phyloP scores from a whole-genome alignment of 495 filamentous ascomycete species.

The Echria macrotheca region DNA sequence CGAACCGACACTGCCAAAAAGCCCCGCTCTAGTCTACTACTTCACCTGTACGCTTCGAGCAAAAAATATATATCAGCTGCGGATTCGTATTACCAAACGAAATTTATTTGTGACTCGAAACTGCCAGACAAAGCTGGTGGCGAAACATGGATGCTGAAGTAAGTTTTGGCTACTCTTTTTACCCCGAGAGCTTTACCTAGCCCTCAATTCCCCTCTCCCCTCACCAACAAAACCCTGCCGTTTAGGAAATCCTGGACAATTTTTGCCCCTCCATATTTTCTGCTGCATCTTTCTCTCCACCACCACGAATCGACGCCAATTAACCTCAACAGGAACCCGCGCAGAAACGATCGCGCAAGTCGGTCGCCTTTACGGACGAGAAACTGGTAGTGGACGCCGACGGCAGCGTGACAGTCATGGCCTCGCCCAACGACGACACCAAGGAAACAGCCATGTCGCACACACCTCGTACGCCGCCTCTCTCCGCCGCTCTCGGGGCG shows the following conservation, averaged over 20 bases:
- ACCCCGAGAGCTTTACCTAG: not conserved
- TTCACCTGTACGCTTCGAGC: no score
- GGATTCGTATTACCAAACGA: no score
- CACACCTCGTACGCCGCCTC: slow-evolving; percentile 55
- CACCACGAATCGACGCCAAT: slow-evolving; percentile 1
- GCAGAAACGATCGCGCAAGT: slow-evolving; percentile 67
- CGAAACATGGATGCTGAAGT: slow-evolving; percentile 32
- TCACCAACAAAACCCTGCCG: slow-evolving; percentile 8
- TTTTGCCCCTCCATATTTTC: slow-evolving; percentile 19
- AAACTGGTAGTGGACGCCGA: slow-evolving; percentile 77
- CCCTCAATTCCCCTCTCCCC: slow-evolving; percentile 7
- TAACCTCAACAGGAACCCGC: slow-evolving; percentile 35
- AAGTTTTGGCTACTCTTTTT: slow-evolving; percentile 18
- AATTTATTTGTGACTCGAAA: no score
- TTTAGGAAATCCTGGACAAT: slow-evolving; percentile 3
- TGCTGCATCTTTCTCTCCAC: not conserved
- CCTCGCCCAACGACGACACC: slow-evolving; percentile 55
- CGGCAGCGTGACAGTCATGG: slow-evolving; percentile 65
- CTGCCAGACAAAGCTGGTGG: no score
- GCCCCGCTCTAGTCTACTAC: no score
- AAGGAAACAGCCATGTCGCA: slow-evolving; percentile 70
- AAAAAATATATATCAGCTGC: no score
- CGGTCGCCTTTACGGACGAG: slow-evolving; percentile 83
- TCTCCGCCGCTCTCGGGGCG: slow-evolving; percentile 43
- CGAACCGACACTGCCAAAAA: no score